These are phyloP conservation scores for Colletotrichum limetticola DNA, from an alignment of 2,329 filamentous ascomycete genomes.

Conservation along the genomic window DNA sequence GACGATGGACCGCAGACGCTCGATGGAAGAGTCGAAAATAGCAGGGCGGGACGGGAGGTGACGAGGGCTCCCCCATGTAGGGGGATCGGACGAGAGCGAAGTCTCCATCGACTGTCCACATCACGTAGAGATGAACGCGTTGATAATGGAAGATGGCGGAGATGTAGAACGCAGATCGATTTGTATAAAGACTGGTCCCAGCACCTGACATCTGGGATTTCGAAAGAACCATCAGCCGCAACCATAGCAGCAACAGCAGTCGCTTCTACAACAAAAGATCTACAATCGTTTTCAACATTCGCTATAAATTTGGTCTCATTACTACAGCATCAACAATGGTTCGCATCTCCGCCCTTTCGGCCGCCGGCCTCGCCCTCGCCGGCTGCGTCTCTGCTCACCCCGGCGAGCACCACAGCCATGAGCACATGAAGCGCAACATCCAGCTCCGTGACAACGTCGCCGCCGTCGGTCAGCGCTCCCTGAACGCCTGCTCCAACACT, in stretches of 20 bases:
- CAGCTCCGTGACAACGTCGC: constrained; percentile 46
- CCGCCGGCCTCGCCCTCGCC: constrained; percentile 36
- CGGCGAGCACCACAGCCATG: constrained; percentile 43
- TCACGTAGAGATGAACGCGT: constrained; percentile 12
- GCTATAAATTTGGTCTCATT: background rate
- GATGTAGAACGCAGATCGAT: background rate
- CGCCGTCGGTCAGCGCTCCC: constrained; percentile 47
- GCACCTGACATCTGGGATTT: background rate
- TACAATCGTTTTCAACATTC: constrained; percentile 10
- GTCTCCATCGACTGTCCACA: constrained; percentile 3
- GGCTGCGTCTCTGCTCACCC: constrained; percentile 44
- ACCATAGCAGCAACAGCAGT: constrained; percentile 16
- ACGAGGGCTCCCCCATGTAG: constrained; percentile 3
- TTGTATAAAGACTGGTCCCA: constrained; percentile 18
- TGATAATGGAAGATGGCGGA: background rate
- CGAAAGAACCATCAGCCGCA: background rate
- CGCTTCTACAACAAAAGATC: background rate
- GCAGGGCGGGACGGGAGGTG: constrained; percentile 9
- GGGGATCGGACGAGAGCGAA: constrained; percentile 11
- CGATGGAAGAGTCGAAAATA: constrained; percentile 17
- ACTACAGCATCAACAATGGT: constrained; percentile 8
- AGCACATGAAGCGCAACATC: constrained; percentile 46
- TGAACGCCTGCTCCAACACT: constrained; percentile 51
- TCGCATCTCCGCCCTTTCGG: constrained; percentile 15
- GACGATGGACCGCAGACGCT: background rate